Evolutionary conservation across 257 asterid species (phyloP).

Genomic region (Datura wrightii): DNA sequence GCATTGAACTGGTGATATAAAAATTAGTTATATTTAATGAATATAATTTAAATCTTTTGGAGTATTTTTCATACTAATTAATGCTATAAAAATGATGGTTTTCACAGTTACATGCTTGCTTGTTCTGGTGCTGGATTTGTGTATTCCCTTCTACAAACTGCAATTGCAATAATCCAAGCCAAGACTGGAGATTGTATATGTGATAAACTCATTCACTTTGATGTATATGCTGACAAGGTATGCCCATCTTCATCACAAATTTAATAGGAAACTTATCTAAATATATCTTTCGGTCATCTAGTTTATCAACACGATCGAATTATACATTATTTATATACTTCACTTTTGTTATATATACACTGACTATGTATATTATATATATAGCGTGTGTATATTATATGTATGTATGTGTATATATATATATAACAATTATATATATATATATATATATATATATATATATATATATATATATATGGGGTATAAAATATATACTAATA

Average conservation of each 20-base stretch:
- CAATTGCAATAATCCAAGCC: conserved; percentile 14
- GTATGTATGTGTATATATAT: too few relatives aligned
- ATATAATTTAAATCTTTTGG: background rate
- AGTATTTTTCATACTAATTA: background rate
- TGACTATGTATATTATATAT: too few relatives aligned
- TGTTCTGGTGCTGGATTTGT: conserved; percentile 26
- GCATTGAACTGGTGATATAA: background rate
- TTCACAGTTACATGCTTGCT: conserved; percentile 25
- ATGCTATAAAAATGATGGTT: background rate
- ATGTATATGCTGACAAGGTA: conserved; percentile 30
- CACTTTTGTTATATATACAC: too few relatives aligned
- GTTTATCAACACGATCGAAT: too few relatives aligned
- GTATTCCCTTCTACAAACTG: conserved; percentile 29
- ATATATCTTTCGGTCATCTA: too few relatives aligned
- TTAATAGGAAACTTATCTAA: background rate
- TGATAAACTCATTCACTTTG: background rate
- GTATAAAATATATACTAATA: too few relatives aligned
- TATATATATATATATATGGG: too few relatives aligned
- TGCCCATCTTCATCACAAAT: background rate
- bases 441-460: too few relatives aligned
- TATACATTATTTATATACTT: too few relatives aligned
- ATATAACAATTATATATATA: too few relatives aligned
- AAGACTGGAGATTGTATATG: background rate
- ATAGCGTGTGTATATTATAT: too few relatives aligned
- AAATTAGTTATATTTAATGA: background rate